Conservation (phyloP, 1,284 basidiomycete genomes). For the Tetrapyrgos nigripes region DNA sequence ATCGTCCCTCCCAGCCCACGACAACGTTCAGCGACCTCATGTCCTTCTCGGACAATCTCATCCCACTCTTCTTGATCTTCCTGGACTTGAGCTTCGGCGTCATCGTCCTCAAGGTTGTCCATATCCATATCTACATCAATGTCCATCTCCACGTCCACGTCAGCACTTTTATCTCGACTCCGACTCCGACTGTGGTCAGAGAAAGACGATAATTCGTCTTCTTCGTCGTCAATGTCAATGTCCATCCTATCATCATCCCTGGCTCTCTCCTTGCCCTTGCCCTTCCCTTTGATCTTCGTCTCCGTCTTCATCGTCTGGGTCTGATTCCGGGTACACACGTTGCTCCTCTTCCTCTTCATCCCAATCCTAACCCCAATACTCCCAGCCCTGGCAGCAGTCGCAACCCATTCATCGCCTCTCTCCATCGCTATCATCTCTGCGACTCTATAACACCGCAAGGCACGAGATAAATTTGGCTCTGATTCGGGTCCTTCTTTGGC, state of each 20-base stretch:
- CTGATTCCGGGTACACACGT: background rate
- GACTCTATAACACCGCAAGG: constrained; percentile 65
- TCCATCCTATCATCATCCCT: constrained; percentile 1
- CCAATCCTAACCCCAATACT: constrained; percentile 67
- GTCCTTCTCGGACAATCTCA: constrained; percentile 37
- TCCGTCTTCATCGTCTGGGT: constrained; percentile 1
- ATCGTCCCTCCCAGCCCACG: constrained; percentile 61
- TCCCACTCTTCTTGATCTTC: constrained; percentile 33
- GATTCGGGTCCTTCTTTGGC: background rate
- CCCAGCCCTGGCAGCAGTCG: constrained; percentile 63
- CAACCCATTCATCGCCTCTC: constrained; percentile 55
- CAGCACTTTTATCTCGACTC: too few relatives aligned
- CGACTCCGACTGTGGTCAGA: too few relatives aligned
- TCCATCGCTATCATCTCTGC: constrained; percentile 54
- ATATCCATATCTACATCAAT: constrained; percentile 7
- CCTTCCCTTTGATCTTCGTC: background rate
- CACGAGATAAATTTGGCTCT: constrained; percentile 41
- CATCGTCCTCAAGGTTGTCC: constrained; percentile 14
- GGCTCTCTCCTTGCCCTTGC: background rate
- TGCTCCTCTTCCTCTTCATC: constrained; percentile 22
- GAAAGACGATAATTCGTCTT: too few relatives aligned
- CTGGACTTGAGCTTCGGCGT: constrained; percentile 21
- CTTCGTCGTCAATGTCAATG: constrained; percentile 12
- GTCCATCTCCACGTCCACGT: too few relatives aligned
- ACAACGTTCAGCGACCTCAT: constrained; percentile 49